Evolutionary conservation across 345 rosid genomes (phyloP), one percentile per base, ranked within the genome.

Genomic region (Hibiscus trionum): DNA sequence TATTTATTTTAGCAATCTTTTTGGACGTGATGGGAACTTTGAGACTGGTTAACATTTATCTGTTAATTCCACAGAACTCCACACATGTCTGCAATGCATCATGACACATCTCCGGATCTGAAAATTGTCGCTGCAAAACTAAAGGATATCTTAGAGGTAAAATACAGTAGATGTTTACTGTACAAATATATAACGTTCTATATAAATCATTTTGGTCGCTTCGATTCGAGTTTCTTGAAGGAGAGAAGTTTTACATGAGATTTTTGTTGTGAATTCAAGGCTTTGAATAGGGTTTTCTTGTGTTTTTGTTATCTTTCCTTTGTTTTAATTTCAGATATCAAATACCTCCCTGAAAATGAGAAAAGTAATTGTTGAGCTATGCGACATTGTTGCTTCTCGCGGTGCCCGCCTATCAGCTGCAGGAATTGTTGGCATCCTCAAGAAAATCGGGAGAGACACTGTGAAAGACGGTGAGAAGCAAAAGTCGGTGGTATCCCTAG

Each of bases 341-440:
- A 80, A 79, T 62, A 86, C 90, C 57, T 87, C 90, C 50, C 70
- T 88, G 77, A 81, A 86, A 73, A 82, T 70, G 82, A 85, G 93
- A 82, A 86, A 84, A 86, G 82, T 81, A 7, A 71, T 90, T 6
- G 80, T 87, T 42, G 65, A 78, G 70, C 77, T 90, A 42, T 90
- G 91, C 71, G 86, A 88, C 74, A 82, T 83, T 31, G 86, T 84
- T 57, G 87, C 96, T 21, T 77, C 78, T 27, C 88, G 93, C 1
- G 93, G 90, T 10, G 96, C 91, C 16, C 85, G 90, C 39, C 77
- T 88, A 61, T 83, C 96, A 27, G 91, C 96, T 16, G 93, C 91
- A 7, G 93, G 93, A 17, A 81, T 90, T 24, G 71, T 83, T 0
- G 96, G 89, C 70, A 86, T 90, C 78, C 82, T 90, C 44, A 90